Evolutionary conservation across 1,139 yeast genomes (phyloP).

Genomic region (Candida tropicalis): DNA sequence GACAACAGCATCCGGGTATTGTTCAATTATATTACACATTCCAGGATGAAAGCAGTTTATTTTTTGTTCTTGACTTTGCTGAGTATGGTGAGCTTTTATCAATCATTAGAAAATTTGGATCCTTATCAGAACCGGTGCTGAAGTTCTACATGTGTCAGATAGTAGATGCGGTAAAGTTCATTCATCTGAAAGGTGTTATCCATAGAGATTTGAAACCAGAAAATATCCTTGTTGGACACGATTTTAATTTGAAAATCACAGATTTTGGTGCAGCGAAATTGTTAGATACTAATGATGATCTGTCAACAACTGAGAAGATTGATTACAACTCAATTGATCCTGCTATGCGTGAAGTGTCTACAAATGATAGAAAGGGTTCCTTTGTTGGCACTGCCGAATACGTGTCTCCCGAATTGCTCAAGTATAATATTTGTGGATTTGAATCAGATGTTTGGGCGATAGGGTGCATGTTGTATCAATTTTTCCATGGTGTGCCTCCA

Average conservation of each 20-base stretch:
- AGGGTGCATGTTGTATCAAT: slow-evolving; percentile 91
- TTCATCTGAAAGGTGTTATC: slow-evolving; percentile 83
- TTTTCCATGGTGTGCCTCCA: slow-evolving; percentile 94
- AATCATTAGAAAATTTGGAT: slow-evolving; percentile 74
- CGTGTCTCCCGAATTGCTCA: slow-evolving; percentile 91
- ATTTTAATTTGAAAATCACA: slow-evolving; percentile 86
- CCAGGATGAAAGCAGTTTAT: slow-evolving; percentile 72
- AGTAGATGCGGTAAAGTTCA: slow-evolving; percentile 81
- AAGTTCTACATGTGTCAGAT: slow-evolving; percentile 77
- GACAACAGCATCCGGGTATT: slow-evolving; percentile 65
- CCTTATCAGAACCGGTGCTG: slow-evolving; percentile 75
- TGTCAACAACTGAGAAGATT: slow-evolving; percentile 31
- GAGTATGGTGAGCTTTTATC: slow-evolving; percentile 76
- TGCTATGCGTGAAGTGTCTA: slow-evolving; percentile 16
- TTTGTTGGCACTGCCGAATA: slow-evolving; percentile 62
- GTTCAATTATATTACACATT: slow-evolving; percentile 76
- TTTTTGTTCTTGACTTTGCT: slow-evolving; percentile 78
- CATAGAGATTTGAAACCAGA: slow-evolving; percentile 98
- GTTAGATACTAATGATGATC: slow-evolving; percentile 48
- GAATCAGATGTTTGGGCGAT: slow-evolving; percentile 95
- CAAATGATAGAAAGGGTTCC: slow-evolving; percentile 66
- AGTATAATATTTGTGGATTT: slow-evolving; percentile 81
- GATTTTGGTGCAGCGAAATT: slow-evolving; percentile 98
- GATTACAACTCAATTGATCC: slow-evolving; percentile 36
- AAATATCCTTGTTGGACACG: slow-evolving; percentile 77